phyloP scores from a whole-genome alignment of 2,329 filamentous ascomycete genomes.

The Aspergillus tamarii region DNA sequence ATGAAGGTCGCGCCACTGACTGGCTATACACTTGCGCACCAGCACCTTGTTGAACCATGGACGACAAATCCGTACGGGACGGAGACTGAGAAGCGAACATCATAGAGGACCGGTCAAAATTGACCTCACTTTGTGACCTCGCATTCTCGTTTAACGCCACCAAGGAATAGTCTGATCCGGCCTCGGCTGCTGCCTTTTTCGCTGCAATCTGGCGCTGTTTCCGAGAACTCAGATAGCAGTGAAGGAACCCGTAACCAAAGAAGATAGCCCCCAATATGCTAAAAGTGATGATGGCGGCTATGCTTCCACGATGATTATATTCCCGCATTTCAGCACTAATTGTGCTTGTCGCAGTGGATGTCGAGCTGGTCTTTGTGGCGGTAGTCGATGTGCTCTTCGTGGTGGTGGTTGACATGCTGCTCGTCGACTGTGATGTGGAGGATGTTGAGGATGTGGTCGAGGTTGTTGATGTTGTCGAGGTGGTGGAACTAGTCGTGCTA shows the following conservation, averaged over 20 bases:
- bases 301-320: conserved; percentile 4
- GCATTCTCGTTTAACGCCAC: neutral
- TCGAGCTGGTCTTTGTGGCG: conserved; percentile 9
- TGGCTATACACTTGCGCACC: neutral
- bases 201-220: conserved; percentile 1
- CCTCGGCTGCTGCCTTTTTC: neutral
- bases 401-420: conserved; percentile 4
- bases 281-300: conserved; percentile 10
- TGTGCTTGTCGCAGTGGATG: conserved; percentile 7
- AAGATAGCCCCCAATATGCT: conserved; percentile 4
- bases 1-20: conserved; percentile 5
- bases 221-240: neutral
- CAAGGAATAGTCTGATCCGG: conserved; percentile 6
- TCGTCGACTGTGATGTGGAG: conserved; percentile 9
- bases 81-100: conserved; percentile 11
- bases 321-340: neutral
- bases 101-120: conserved; percentile 11
- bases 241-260: neutral
- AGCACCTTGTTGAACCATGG: neutral
- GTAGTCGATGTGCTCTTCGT: conserved; percentile 9
- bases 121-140: conserved; percentile 1
- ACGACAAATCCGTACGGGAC: neutral
- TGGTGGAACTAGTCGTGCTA: neutral
- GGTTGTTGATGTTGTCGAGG: neutral
- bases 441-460: neutral